Evolutionary conservation across 768 basidiomycete species (phyloP), one percentile per base, ranked within the genome.

Genomic region (Erythrobasidium yunnanense): DNA sequence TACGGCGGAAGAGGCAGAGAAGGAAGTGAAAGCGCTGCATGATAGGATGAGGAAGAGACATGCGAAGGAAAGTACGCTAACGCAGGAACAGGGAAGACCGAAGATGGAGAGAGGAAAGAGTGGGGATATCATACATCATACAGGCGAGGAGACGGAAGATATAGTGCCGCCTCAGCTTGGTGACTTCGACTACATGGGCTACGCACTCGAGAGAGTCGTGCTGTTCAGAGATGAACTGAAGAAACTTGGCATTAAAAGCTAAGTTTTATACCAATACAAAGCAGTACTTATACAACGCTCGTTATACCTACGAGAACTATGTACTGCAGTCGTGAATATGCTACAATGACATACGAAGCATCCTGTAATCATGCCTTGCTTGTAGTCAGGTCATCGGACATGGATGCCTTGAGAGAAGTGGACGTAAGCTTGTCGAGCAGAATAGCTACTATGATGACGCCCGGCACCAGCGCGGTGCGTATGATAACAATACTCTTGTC

Each of bases 171-270:
- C 42, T 46, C 60, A 25, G 11, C 29, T 63, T 25, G 60, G 60
- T 4, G 93, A 91, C 70, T 97, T 95, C 74, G 87, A 97, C 77
- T 95, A 96, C 76, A 76, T 96, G 68, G 80, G 80, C 11, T 96
- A 95, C 74, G 85, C 91, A 5, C 66, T 75, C 1, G 78, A 76
- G 55, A 50, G 78, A 66, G 70, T 78, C 49, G 70, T 71, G 15
- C 75, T 77, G 76, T 80, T 80, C 73, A 71, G 78, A 47, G 55
- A 73, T 23, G 78, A 78, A 69, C 71, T 78, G 15, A 66, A 62
- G 49, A 70, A 71, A 65, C 66, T 79, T 13, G 76, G 76, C 0
- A 73, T 75, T 38, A 45, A 34, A 66, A 22, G 6, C 8, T n/a
- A n/a, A n/a, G n/a, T n/a, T n/a, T n/a, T n/a, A n/a, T n/a, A n/a